phyloP scores from a whole-genome alignment of 768 basidiomycete genomes.

The Gelatoporia subvermispora region DNA sequence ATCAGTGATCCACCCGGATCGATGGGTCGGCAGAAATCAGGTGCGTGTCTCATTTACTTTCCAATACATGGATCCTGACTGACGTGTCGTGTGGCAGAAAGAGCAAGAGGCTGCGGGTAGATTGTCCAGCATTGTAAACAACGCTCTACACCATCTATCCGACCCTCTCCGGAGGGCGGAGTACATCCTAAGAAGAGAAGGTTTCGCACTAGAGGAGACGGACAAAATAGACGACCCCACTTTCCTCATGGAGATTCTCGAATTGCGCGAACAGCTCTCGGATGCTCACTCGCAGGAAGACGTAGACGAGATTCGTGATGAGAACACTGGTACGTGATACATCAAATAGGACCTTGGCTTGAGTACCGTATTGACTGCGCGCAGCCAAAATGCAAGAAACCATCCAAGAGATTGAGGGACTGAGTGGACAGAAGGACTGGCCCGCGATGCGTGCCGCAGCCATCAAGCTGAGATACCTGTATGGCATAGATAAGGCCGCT shows the following conservation, averaged over 20 bases:
- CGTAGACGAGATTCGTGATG: conserved; percentile 45
- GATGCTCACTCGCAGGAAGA: conserved; percentile 45
- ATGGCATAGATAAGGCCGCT: conserved; percentile 55
- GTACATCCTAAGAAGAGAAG: conserved; percentile 70
- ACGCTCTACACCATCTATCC: conserved; percentile 73
- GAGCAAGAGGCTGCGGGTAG: conserved; percentile 56
- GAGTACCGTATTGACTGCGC: background rate
- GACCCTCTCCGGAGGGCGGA: conserved; percentile 72
- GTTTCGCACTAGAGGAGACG: conserved; percentile 53
- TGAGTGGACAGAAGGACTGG: conserved; percentile 55
- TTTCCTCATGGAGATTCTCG: conserved; percentile 76
- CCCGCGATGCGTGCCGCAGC: conserved; percentile 48
- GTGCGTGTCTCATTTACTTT: conserved; percentile 30
- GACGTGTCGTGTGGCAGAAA: conserved; percentile 30
- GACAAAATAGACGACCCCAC: conserved; percentile 69
- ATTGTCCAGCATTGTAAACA: conserved; percentile 74
- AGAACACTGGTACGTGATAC: conserved; percentile 48
- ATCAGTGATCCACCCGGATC: conserved; percentile 79
- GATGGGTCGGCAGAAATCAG: conserved; percentile 65
- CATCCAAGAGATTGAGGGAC: conserved; percentile 38
- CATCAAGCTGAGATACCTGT: conserved; percentile 70
- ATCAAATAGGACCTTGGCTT: background rate
- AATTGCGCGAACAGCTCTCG: conserved; percentile 73
- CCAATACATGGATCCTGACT: background rate
- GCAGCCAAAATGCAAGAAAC: conserved; percentile 51